Base-by-base conservation (phyloP, 805 yeast species). In the Komagataella ulmi region DNA sequence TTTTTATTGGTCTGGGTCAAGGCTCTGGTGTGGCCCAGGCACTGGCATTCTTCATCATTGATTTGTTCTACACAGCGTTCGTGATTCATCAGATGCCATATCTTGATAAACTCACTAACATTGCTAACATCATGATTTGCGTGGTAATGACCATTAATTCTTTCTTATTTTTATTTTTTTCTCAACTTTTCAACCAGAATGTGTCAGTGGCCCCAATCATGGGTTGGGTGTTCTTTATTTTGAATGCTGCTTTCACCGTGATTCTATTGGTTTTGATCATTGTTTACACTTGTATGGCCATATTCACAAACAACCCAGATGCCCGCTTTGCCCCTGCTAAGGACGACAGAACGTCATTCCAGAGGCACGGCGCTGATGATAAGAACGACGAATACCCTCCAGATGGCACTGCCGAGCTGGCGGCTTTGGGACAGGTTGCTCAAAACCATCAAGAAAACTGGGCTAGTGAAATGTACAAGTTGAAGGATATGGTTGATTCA, bases 311-410 rank as follows among this genome's bases (percentile, higher is more conserved):
- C 71, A 88, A 88, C 64, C 97, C 96, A 24, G 96, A 88, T 66
- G 81, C 89, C 8, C 78, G 93, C 65, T 85, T 85, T 64, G 87
- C 85, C 50, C 93, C 95, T 10, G 95, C 95, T 8, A 82, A 74
- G 60, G 97, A 90, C 67, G 97, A 90, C 65, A 81, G 97, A 76
- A 81, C 88, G 19, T 88, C 96, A 7, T 90, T 90, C 80, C 93
- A 85, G 62, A 62, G 47, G 45, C 18, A 30, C 17, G 40, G 36
- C 49, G 19, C 30, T 21, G 30, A 18, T 40, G 10, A 46, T 12
- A 43, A 18, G 17, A 19, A 21, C 6, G 51, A 49, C 14, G 17
- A 21, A 24, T 36, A 43, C 5, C 46, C 56, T 36, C 61, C 61
- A 5, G 66, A 61, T 24, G 70, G 65, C 17, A 70, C 71, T 21